Conservation (phyloP, 805 yeast species). For the Ogataea kodamae region DNA sequence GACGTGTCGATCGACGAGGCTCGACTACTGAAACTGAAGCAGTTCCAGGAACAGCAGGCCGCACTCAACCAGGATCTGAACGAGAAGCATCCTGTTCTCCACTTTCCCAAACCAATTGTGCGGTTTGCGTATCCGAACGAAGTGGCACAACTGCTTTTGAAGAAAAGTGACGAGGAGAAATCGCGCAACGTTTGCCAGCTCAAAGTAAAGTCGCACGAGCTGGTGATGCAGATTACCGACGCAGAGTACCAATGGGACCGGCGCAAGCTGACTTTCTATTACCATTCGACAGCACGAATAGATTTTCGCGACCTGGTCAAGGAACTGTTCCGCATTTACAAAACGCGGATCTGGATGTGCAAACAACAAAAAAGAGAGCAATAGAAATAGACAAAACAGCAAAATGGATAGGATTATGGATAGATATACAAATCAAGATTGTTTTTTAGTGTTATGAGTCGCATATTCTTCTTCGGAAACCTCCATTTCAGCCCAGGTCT, state of each 20-base stretch:
- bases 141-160: constrained; percentile 52
- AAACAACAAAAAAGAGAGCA: constrained; percentile 20
- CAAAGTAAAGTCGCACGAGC: constrained; percentile 48
- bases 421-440: constrained; percentile 4
- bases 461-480: constrained; percentile 28
- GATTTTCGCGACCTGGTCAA: constrained; percentile 77
- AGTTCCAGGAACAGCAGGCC: constrained; percentile 68
- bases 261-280: constrained; percentile 74
- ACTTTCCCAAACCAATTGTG: constrained; percentile 65
- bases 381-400: constrained; percentile 6
- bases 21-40: constrained; percentile 58
- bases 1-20: constrained; percentile 65
- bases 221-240: constrained; percentile 61
- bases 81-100: constrained; percentile 44
- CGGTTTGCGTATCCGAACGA: constrained; percentile 62
- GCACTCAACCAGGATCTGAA: constrained; percentile 44
- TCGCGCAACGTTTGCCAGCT: constrained; percentile 60
- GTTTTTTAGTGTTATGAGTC: constrained; percentile 7
- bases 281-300: constrained; percentile 57
- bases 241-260: constrained; percentile 87
- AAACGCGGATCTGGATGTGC: constrained; percentile 87
- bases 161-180: constrained; percentile 65
- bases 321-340: constrained; percentile 69
- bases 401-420: constrained; percentile 6
- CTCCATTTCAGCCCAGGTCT: constrained; percentile 36